phyloP scores from a whole-genome alignment of 2,329 filamentous ascomycete species.

The Aspergillus novofumigatus region DNA sequence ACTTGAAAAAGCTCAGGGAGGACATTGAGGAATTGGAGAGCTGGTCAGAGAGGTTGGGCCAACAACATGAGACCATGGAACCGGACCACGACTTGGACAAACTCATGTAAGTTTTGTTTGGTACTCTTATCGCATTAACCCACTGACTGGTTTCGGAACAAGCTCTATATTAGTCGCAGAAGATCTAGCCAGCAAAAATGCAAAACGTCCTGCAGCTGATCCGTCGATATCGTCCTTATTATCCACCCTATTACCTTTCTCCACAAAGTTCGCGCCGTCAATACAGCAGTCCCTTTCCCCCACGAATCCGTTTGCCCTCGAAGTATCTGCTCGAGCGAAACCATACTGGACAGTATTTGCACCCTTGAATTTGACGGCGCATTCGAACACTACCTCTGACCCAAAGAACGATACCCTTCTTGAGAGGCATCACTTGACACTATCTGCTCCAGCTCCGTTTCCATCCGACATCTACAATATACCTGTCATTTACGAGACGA shows the following conservation, averaged over 20 bases:
- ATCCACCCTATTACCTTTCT: constrained; percentile 40
- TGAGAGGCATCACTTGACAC: constrained; percentile 33
- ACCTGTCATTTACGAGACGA: constrained; percentile 31
- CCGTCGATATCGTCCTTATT: constrained; percentile 33
- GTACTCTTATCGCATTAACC: neutral
- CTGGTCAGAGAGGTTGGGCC: constrained; percentile 56
- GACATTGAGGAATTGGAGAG: constrained; percentile 56
- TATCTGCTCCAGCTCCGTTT: constrained; percentile 36
- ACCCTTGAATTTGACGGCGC: constrained; percentile 53
- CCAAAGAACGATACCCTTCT: constrained; percentile 16
- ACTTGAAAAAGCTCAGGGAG: constrained; percentile 54
- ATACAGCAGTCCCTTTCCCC: constrained; percentile 39
- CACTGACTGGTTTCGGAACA: constrained; percentile 16
- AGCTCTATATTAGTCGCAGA: constrained; percentile 30
- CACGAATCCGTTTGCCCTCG: constrained; percentile 63
- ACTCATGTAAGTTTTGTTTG: constrained; percentile 29
- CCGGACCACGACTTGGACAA: constrained; percentile 32
- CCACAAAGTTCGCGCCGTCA: constrained; percentile 22
- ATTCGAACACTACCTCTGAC: constrained; percentile 23
- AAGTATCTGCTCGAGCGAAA: constrained; percentile 52
- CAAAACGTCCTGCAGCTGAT: constrained; percentile 17
- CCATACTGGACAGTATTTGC: constrained; percentile 70
- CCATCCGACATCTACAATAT: constrained; percentile 30
- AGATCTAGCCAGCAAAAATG: constrained; percentile 22
- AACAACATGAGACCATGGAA: constrained; percentile 23